A percentile compares a stretch with the other conserved stretches of the same genome.
These are phyloP conservation scores for Diophrys appendiculata DNA, from an alignment of 73 alveolate species.

Conservation along the genomic window DNA sequence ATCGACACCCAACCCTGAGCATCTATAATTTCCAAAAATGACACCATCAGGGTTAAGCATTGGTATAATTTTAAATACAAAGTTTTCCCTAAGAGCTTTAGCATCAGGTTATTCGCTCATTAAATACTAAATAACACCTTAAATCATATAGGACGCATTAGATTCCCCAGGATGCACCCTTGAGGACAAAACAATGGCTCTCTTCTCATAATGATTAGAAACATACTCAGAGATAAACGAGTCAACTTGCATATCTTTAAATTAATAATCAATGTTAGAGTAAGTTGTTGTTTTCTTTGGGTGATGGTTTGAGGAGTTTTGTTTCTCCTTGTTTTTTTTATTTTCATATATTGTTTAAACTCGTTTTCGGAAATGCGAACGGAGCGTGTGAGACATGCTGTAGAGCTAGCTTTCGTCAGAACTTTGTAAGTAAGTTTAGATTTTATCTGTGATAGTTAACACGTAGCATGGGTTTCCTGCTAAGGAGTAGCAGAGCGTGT, in stretches of 20 bases:
- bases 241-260: too few relatives aligned
- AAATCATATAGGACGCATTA: slow-evolving; percentile 69
- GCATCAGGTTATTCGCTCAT: slow-evolving; percentile 81
- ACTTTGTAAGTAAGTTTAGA: slow-evolving; percentile 34
- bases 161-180: slow-evolving; percentile 88
- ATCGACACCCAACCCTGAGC: slow-evolving; percentile 92
- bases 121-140: slow-evolving; percentile 80
- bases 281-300: too few relatives aligned
- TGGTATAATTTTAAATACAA: slow-evolving; percentile 79
- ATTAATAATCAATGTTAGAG: too few relatives aligned
- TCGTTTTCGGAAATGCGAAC: slow-evolving; percentile 33
- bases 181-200: slow-evolving; percentile 72
- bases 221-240: slow-evolving; percentile 35
- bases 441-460: slow-evolving; percentile 52
- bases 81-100: slow-evolving; percentile 65
- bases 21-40: slow-evolving; percentile 89
- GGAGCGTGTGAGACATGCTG: slow-evolving; percentile 53
- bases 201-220: slow-evolving; percentile 70
- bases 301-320: too few relatives aligned
- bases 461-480: slow-evolving; percentile 57
- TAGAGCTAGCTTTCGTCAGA: slow-evolving; percentile 33
- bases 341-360: too few relatives aligned
- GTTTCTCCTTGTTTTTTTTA: too few relatives aligned
- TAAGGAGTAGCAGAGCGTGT: slow-evolving; percentile 43
- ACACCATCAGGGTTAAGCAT: slow-evolving; percentile 98